Conservation (phyloP, 805 yeast species). For the Spathaspora hagerdaliae region DNA sequence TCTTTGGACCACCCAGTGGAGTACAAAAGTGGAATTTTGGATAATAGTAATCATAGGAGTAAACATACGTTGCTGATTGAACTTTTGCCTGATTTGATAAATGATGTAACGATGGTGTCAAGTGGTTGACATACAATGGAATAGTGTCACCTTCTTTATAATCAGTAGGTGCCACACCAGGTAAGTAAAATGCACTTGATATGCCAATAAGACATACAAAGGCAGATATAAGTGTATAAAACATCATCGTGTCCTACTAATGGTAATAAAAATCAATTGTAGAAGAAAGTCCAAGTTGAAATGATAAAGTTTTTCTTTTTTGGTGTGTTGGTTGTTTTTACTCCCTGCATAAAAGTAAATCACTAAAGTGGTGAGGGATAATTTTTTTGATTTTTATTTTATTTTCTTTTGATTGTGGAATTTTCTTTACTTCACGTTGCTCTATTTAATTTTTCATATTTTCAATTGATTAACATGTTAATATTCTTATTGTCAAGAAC, state of each 20-base stretch:
- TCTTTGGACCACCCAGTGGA: constrained; percentile 62
- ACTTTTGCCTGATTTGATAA: constrained; percentile 21
- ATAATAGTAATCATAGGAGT: constrained; percentile 80
- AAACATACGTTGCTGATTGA: constrained; percentile 52
- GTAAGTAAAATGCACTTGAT: constrained; percentile 70
- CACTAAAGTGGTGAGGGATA: too few relatives aligned
- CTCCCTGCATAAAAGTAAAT: too few relatives aligned
- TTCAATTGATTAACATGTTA: too few relatives aligned
- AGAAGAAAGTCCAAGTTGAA: too few relatives aligned
- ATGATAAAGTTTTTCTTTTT: too few relatives aligned
- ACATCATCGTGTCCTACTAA: background rate
- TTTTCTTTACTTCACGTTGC: too few relatives aligned
- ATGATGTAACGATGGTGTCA: constrained; percentile 69
- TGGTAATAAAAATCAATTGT: too few relatives aligned
- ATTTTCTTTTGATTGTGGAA: too few relatives aligned
- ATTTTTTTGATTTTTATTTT: too few relatives aligned
- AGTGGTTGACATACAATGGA: constrained; percentile 81
- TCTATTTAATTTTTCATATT: too few relatives aligned
- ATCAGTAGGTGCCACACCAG: constrained; percentile 94
- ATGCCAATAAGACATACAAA: constrained; percentile 16
- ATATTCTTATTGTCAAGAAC: too few relatives aligned
- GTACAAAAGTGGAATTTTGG: constrained; percentile 78
- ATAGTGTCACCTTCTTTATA: constrained; percentile 69
- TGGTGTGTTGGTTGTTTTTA: too few relatives aligned
- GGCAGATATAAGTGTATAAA: constrained; percentile 13